A percentile compares a stretch with the other conserved stretches of the same genome.
Conservation (phyloP, 2,329 filamentous ascomycete genomes). For the Cordyceps cateniannulata region DNA sequence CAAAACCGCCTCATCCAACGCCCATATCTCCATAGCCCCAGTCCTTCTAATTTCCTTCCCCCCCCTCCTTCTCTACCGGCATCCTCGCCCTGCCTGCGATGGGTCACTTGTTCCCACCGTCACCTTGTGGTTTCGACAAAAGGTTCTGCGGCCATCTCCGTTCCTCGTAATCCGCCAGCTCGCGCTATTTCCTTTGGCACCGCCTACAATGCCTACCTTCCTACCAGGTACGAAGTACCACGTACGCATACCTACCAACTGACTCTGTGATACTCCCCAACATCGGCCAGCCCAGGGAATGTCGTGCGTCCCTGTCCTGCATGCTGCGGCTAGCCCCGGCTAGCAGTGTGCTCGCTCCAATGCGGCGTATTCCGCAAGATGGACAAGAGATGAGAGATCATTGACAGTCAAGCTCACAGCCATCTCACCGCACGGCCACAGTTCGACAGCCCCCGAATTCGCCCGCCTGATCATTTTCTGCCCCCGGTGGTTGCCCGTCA, state of each 20-base stretch:
- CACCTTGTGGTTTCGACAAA: background rate
- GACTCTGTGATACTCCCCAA: background rate
- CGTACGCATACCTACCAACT: too few relatives aligned
- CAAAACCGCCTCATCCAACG: constrained; percentile 5
- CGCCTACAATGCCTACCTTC: too few relatives aligned
- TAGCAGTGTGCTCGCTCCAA: background rate
- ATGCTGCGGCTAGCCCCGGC: constrained; percentile 7
- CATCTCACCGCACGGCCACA: background rate
- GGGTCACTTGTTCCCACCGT: background rate
- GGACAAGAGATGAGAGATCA: background rate
- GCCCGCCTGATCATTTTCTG: background rate
- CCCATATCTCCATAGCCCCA: constrained; percentile 10
- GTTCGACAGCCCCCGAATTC: background rate
- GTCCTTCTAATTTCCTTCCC: constrained; percentile 10
- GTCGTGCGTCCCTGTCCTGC: constrained; percentile 1
- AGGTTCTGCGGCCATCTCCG: constrained; percentile 2
- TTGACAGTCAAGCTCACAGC: background rate
- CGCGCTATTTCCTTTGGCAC: background rate
- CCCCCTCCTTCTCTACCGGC: background rate
- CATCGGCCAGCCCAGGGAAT: background rate
- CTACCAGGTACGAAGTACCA: too few relatives aligned
- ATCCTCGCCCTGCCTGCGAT: background rate
- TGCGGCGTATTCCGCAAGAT: background rate
- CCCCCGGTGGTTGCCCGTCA: background rate
- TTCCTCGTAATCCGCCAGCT: background rate